These are phyloP conservation scores for Brasenia schreberi DNA, from an alignment of 164 flowering plant genomes.

Conservation along the genomic window DNA sequence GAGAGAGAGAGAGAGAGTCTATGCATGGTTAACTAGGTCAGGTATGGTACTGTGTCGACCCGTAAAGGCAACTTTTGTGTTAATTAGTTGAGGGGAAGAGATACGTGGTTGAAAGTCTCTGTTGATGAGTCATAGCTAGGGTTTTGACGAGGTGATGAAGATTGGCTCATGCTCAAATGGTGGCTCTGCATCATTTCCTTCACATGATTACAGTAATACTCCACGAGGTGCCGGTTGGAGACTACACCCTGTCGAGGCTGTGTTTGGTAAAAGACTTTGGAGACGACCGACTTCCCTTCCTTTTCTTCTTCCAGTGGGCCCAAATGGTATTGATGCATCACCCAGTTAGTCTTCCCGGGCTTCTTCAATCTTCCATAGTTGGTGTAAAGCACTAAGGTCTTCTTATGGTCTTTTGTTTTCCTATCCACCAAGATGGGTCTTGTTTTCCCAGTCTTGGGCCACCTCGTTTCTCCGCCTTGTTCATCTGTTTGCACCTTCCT, in stretches of 20 bases:
- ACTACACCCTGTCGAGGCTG: conserved; percentile 75
- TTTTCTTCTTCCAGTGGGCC: conserved; percentile 83
- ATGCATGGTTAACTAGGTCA: no score
- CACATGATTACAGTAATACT: no score
- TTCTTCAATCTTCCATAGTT: conserved; percentile 83
- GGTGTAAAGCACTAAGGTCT: conserved; percentile 84
- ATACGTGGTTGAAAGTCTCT: no score
- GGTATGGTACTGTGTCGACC: no score
- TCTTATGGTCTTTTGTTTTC: conserved; percentile 58
- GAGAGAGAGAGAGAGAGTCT: no score
- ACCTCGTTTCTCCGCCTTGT: conserved; percentile 74
- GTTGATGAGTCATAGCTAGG: not conserved
- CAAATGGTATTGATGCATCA: conserved; percentile 92
- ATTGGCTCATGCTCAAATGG: no score
- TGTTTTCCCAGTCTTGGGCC: conserved; percentile 18
- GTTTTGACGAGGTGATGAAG: no score
- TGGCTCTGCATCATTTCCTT: no score
- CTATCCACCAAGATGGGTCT: conserved; percentile 50
- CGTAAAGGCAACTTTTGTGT: no score
- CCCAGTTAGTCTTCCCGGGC: conserved; percentile 95
- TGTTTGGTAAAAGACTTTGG: conserved; percentile 91
- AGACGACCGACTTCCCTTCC: conserved; percentile 82
- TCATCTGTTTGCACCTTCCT: conserved; percentile 76
- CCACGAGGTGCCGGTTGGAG: no score
- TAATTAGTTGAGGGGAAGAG: no score